Base-by-base conservation (phyloP, 305 asterid species). In the Rubia balearica region DNA sequence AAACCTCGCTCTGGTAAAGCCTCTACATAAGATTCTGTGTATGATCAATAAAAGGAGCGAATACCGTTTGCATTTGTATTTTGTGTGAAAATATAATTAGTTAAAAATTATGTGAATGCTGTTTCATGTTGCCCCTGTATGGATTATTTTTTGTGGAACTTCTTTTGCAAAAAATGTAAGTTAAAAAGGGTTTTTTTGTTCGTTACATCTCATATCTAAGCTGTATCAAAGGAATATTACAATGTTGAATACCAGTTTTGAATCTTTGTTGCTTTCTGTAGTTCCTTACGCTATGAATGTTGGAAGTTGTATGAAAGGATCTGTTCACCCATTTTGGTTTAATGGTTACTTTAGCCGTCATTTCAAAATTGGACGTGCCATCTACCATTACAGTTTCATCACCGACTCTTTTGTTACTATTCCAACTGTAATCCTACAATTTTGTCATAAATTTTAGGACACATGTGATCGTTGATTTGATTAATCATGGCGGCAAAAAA, bases 1-100 rank as follows among this genome's bases (percentile, higher is more conserved):
- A 82, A 87, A 48, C 87, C 91, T 27, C 33, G 82, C 7, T 30
- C 91, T 12, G 66, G 62, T 57, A 57, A 57, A 57, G 36, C 88
- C 38, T 55, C 90, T 76, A 6, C 87, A 67, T 83, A 81, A 83
- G 64, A 42, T 72, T 59, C 19, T 69, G 57, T 48, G 61, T 68
- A 22, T 71, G 62, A 57, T 57, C 22, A 78, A 81, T 81, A 81
- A 78, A 75, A 43, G 71, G 69, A 72, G 51, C 48, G 56, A 70
- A 41, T 9, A 19, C 59, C 64, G 30, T 74, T 70, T 55, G 63
- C 66, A 53, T 64, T 71, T 16, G 68, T 30, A 21, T 42, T 21
- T 42, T 57, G 71, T 73, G 74, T 51, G 71, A 72, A 60, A 69
- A 48, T 45, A 57, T 56, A 68, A 46, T 8, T 61, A 68, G 69